A percentile compares a stretch with the other conserved stretches of the same genome.
phyloP scores from a whole-genome alignment of 805 yeast genomes.

The Wickerhamiella hasegawae region DNA sequence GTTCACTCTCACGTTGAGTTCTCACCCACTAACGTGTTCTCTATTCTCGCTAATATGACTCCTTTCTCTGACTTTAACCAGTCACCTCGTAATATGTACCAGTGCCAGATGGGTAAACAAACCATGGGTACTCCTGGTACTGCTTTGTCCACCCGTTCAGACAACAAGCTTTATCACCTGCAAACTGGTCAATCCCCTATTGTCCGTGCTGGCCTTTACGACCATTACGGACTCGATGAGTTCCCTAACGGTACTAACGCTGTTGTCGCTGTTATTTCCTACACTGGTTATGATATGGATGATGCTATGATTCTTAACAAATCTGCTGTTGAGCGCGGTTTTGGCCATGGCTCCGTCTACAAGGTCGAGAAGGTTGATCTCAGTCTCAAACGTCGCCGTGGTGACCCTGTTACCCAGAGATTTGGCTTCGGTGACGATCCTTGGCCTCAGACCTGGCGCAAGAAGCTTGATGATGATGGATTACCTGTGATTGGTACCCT shows the following conservation, averaged over 20 bases:
- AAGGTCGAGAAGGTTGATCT: constrained; percentile 88
- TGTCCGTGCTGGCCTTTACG: constrained; percentile 84
- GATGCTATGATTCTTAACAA: constrained; percentile 98
- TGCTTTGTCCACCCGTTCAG: constrained; percentile 80
- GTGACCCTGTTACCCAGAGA: constrained; percentile 88
- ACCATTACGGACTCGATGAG: constrained; percentile 94
- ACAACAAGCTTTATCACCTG: constrained; percentile 80
- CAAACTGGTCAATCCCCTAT: constrained; percentile 97
- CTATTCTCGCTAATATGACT: constrained; percentile 90
- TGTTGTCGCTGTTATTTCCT: constrained; percentile 95
- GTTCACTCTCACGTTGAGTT: constrained; percentile 87
- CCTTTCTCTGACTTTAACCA: constrained; percentile 98
- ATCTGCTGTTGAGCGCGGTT: constrained; percentile 95
- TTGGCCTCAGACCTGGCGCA: constrained; percentile 86
- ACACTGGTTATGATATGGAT: constrained; percentile 99
- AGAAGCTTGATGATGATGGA: constrained; percentile 81
- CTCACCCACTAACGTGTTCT: constrained; percentile 85
- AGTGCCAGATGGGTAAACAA: constrained; percentile 99
- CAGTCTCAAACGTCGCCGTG: constrained; percentile 59
- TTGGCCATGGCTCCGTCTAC: constrained; percentile 92
- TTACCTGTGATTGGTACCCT: constrained; percentile 76
- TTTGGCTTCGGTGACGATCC: constrained; percentile 88
- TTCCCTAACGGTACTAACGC: constrained; percentile 98
- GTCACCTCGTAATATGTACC: constrained; percentile 99
- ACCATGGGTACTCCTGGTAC: constrained; percentile 99